phyloP scores from a whole-genome alignment of 1,139 yeast species.

The Kodamaea arcana region DNA sequence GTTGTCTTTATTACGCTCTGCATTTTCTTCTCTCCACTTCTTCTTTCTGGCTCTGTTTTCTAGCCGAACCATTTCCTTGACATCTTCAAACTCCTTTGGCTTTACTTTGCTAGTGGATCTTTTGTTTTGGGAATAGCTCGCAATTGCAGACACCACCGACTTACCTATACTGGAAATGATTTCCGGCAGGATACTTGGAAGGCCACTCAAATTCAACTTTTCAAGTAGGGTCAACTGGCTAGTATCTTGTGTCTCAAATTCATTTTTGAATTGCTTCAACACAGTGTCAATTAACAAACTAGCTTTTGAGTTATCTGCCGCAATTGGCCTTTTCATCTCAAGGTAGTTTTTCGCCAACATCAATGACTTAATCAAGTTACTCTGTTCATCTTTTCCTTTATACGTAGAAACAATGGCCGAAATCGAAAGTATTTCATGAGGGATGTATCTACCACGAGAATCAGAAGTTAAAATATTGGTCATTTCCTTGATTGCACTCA shows the following conservation, averaged over 20 bases:
- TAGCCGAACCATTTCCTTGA: constrained; percentile 55
- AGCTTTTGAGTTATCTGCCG: constrained; percentile 17
- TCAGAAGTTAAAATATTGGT: constrained; percentile 34
- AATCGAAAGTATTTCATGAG: constrained; percentile 15
- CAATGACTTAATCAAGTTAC: constrained; percentile 32
- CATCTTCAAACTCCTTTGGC: constrained; percentile 32
- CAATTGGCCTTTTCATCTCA: constrained; percentile 9
- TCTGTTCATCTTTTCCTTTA: constrained; percentile 19
- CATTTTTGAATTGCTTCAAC: constrained; percentile 17
- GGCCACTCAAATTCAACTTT: constrained; percentile 1
- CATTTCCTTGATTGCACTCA: constrained; percentile 40
- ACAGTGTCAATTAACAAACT: constrained; percentile 24
- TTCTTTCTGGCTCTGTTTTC: constrained; percentile 86
- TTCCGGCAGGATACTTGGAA: constrained; percentile 12
- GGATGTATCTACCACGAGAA: constrained; percentile 13
- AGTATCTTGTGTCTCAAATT: constrained; percentile 2
- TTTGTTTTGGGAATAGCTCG: constrained; percentile 21
- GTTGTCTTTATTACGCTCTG: constrained; percentile 79
- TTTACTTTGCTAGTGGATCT: constrained; percentile 14
- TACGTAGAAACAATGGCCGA: constrained; percentile 24
- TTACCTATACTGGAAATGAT: constrained; percentile 27
- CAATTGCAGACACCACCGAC: constrained; percentile 28
- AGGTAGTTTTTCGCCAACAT: constrained; percentile 38
- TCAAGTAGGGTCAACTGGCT: constrained; percentile 1
- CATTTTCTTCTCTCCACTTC: constrained; percentile 84